Evolutionary conservation across 768 basidiomycete genomes (phyloP).

Genomic region (Thelephora aurantiotincta): DNA sequence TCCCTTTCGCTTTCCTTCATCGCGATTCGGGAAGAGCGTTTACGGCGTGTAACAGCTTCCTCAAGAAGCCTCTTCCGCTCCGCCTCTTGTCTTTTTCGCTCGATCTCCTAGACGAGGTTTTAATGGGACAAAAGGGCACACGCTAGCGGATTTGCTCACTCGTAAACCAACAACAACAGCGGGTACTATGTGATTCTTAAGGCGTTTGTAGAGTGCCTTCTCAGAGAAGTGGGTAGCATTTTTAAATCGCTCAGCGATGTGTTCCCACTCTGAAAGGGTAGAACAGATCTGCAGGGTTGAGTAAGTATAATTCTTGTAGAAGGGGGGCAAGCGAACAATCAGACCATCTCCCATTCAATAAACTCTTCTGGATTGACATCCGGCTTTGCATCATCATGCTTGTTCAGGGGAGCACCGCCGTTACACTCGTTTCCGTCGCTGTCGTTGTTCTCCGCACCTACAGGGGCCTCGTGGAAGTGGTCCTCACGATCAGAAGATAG

Average conservation of each 20-base stretch:
- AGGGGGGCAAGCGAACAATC: conserved; percentile 11
- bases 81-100: conserved; percentile 31
- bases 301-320: too few species aligned
- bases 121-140: background rate
- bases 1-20: conserved; percentile 70
- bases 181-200: conserved; percentile 57
- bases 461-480: background rate
- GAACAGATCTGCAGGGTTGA: conserved; percentile 50
- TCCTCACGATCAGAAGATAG: conserved; percentile 32
- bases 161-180: conserved; percentile 50
- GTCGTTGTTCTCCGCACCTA: conserved; percentile 1
- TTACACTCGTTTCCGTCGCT: conserved; percentile 8
- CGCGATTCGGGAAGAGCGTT: conserved; percentile 83
- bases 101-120: background rate
- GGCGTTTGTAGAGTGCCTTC: conserved; percentile 57
- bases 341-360: conserved; percentile 86
- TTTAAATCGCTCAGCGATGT: conserved; percentile 59
- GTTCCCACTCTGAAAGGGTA: conserved; percentile 76
- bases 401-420: conserved; percentile 1
- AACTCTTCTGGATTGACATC: conserved; percentile 30
- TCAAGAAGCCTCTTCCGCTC: conserved; percentile 50
- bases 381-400: conserved; percentile 5
- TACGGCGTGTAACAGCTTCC: conserved; percentile 70
- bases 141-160: conserved; percentile 23
- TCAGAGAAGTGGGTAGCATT: conserved; percentile 70